Evolutionary conservation across 169 alveolate genomes (phyloP), one percentile per base, ranked within the genome.

Genomic region (Eimeria falciformis): DNA sequence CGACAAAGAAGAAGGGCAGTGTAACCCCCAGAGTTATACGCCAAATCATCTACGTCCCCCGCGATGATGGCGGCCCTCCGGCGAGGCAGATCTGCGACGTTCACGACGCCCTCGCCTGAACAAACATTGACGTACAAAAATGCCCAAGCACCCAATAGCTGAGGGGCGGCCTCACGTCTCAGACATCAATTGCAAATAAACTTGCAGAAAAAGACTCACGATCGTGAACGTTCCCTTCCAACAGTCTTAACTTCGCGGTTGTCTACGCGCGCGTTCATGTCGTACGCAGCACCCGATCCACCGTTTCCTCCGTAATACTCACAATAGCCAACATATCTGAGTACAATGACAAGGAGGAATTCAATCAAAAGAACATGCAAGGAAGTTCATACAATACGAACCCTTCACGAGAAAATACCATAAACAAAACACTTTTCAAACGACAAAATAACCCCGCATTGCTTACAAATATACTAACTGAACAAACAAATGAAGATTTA

Each of bases 21-120:
- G n/a, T n/a, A n/a, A n/a, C n/a, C n/a, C n/a, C n/a, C n/a, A n/a
- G n/a, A n/a, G n/a, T n/a, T n/a, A n/a, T 0, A n/a, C 29, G 68
- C 89, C 33, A 81, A 81, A 55, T 81, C 89, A 81, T 81, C 89
- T 81, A 75, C 89, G 89, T 21, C 75, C 89, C 55, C 75, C 89
- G 89, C 89, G 89, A 81, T 81, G 89, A 81, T 81, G 89, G 37
- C 89, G 89, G 47, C 86, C 86, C 27, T 81, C 89, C 58, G 89
- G 77, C 47, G 89, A 81, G 33, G 89, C 89, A 17, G 89, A 81
- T 65, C 89, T 81, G 33, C 89, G 89, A 81, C 89, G 89, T 56
- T 81, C 89, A 43, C 89, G 89, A 27, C 89, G 89, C 17, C 89
- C 89, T 55, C 89, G 50, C 89, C 89, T 81, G 89, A 25, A 25